Conservation (phyloP, 192 early-diverging fungal genomes). For the Umbelopsis isabellina region DNA sequence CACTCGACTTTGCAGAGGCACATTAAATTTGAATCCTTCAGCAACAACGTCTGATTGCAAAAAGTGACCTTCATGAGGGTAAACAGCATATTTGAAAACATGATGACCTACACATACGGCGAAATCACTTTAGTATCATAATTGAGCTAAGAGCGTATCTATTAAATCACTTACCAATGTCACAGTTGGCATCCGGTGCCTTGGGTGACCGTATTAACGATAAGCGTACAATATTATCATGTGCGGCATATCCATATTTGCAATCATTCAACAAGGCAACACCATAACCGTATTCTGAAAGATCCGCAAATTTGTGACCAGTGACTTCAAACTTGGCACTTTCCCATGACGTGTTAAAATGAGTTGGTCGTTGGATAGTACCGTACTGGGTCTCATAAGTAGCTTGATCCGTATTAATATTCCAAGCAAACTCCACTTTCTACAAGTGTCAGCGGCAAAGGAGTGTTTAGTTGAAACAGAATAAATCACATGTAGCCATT, state of each 20-base stretch:
- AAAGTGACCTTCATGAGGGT: constrained; percentile 87
- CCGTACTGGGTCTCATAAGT: constrained; percentile 97
- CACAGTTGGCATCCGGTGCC: constrained; percentile 64
- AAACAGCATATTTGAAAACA: constrained; percentile 86
- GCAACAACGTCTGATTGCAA: constrained; percentile 82
- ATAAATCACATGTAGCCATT: not conserved
- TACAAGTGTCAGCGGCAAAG: constrained; percentile 24
- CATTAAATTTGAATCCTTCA: constrained; percentile 90
- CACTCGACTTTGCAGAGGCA: constrained; percentile 62
- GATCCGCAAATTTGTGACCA: constrained; percentile 95
- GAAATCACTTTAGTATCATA: constrained; percentile 46
- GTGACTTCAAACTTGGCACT: constrained; percentile 95
- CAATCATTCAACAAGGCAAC: constrained; percentile 93
- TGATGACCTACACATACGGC: constrained; percentile 71
- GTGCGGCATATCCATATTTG: constrained; percentile 93
- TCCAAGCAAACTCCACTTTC: constrained; percentile 93
- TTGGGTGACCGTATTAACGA: constrained; percentile 91
- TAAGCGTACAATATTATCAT: constrained; percentile 80
- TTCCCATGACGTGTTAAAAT: constrained; percentile 94
- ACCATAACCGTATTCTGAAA: constrained; percentile 96
- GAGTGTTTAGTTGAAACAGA: not conserved
- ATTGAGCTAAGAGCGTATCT: not conserved
- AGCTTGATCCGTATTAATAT: constrained; percentile 77
- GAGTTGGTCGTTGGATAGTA: constrained; percentile 88
- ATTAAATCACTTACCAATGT: constrained; percentile 50